A percentile compares a stretch with the other conserved stretches of the same genome.
phyloP scores from a whole-genome alignment of 2,329 filamentous ascomycete genomes.

The Aureobasidium uvarum region DNA sequence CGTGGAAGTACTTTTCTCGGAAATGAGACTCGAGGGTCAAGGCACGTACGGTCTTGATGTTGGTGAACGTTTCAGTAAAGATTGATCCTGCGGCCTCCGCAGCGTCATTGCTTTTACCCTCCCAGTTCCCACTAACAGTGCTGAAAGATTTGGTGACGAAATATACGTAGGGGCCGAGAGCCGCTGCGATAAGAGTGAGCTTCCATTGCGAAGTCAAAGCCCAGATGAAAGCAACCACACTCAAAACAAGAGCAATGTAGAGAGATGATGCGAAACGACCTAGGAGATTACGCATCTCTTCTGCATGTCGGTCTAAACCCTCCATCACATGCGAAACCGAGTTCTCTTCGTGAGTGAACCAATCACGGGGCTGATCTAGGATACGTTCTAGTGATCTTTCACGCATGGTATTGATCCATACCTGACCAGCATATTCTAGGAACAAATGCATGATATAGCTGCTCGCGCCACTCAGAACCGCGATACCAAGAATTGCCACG shows the following conservation, averaged over 20 bases:
- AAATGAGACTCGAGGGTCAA: constrained; percentile 74
- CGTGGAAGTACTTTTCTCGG: constrained; percentile 57
- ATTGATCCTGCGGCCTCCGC: constrained; percentile 60
- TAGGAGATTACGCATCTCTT: constrained; percentile 82
- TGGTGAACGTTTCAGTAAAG: constrained; percentile 72
- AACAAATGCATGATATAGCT: constrained; percentile 67
- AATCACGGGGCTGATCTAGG: constrained; percentile 70
- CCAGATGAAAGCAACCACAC: constrained; percentile 69
- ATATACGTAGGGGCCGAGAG: constrained; percentile 66
- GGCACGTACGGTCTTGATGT: constrained; percentile 74
- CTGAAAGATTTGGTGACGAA: constrained; percentile 65
- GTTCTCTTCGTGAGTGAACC: constrained; percentile 72
- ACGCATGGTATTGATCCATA: constrained; percentile 74
- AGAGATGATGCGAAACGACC: constrained; percentile 72
- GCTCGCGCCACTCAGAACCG: constrained; percentile 63
- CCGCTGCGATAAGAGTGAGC: constrained; percentile 72
- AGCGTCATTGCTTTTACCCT: constrained; percentile 63
- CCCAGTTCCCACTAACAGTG: constrained; percentile 67
- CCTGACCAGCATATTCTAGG: constrained; percentile 68
- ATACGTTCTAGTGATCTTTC: constrained; percentile 66
- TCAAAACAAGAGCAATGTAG: constrained; percentile 66
- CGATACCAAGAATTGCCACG: constrained; percentile 65
- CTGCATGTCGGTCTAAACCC: constrained; percentile 74
- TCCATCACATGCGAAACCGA: constrained; percentile 63
- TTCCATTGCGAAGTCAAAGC: constrained; percentile 73